phyloP scores from a whole-genome alignment of 768 basidiomycete species.

The Lentinus tigrinus region DNA sequence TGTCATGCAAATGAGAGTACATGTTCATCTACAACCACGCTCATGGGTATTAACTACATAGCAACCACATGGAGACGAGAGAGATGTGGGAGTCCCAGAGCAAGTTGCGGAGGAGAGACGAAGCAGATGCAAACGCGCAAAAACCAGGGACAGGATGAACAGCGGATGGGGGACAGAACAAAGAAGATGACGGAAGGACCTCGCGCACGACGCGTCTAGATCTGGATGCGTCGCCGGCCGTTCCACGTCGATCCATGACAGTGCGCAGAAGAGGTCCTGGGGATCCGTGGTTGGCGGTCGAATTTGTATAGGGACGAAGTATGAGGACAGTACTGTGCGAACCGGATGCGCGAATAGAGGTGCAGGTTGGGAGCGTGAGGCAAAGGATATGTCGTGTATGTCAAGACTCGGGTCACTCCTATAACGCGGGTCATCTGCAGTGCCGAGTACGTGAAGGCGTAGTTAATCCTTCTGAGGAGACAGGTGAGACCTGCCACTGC shows the following conservation, averaged over 20 bases:
- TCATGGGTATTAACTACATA: no score
- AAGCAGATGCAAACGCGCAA: no score
- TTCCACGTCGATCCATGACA: conserved; percentile 65
- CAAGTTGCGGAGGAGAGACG: no score
- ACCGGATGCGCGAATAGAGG: conserved; percentile 21
- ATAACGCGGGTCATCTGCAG: conserved; percentile 52
- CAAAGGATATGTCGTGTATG: conserved; percentile 52
- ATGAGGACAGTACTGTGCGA: conserved; percentile 35
- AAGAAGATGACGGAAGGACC: no score
- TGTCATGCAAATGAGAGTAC: no score
- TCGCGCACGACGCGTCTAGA: conserved; percentile 69
- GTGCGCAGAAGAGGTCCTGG: conserved; percentile 59
- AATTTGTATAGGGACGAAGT: conserved; percentile 32
- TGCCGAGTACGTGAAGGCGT: conserved; percentile 51
- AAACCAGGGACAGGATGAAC: no score
- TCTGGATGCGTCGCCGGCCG: conserved; percentile 73
- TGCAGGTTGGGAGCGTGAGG: conserved; percentile 41
- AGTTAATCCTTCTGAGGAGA: conserved; percentile 50
- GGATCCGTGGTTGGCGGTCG: conserved; percentile 43
- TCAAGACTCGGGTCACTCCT: conserved; percentile 48
- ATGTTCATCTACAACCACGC: no score
- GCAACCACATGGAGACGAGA: no score
- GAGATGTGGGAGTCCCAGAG: no score
- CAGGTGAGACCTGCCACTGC: not conserved
- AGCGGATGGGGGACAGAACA: no score